These are phyloP conservation scores for Camellia lanceoleosa DNA, from an alignment of 148 eudicot genomes.

Conservation along the genomic window DNA sequence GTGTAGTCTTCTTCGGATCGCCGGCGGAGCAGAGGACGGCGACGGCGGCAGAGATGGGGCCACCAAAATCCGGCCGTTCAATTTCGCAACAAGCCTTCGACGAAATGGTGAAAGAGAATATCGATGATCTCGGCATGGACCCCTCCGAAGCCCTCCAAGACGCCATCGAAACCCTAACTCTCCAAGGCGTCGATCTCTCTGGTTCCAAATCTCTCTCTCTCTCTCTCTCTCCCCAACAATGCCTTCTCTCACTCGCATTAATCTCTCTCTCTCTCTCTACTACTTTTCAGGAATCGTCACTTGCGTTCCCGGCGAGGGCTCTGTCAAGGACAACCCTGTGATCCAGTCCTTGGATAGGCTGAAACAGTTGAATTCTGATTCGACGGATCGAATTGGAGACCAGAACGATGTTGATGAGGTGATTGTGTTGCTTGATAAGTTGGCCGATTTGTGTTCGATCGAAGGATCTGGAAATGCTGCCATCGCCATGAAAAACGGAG, in stretches of 20 bases:
- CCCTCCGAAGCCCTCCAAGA: conserved; percentile 79
- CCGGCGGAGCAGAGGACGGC: background rate
- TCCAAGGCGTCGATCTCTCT: conserved; percentile 95
- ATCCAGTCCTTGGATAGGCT: conserved; percentile 43
- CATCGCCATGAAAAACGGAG: conserved; percentile 72
- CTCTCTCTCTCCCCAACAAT: background rate
- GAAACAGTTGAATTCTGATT: conserved; percentile 27
- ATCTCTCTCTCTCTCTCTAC: background rate
- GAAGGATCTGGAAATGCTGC: conserved; percentile 49
- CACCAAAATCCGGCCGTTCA: conserved; percentile 35
- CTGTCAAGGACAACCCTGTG: conserved; percentile 50
- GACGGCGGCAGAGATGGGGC: conserved; percentile 30
- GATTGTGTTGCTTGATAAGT: conserved; percentile 32
- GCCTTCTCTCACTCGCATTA: background rate
- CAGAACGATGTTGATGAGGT: conserved; percentile 25
- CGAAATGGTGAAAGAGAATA: conserved; percentile 77
- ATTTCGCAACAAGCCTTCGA: conserved; percentile 90
- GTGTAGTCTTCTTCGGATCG: background rate
- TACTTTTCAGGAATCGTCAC: conserved; percentile 54
- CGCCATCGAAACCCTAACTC: conserved; percentile 81
- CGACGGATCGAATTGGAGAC: background rate
- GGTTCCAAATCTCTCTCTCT: conserved; percentile 27
- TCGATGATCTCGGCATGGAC: conserved; percentile 82
- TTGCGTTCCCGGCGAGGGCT: conserved; percentile 54
- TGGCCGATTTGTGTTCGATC: conserved; percentile 38